Base-by-base conservation (phyloP, 768 basidiomycete species). In the Boletus pseudo-olivaceus region DNA sequence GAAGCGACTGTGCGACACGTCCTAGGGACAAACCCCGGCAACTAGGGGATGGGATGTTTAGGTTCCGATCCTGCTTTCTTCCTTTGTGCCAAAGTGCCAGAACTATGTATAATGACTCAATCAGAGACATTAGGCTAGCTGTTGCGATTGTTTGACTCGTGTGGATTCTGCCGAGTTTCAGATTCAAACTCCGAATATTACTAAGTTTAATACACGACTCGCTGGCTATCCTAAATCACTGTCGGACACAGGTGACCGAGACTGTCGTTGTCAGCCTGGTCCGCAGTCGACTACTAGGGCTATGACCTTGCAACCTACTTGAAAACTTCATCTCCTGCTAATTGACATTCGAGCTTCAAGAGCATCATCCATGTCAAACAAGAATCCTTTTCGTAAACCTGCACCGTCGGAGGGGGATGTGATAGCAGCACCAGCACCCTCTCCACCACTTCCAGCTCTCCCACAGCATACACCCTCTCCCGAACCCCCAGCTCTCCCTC, bases 301-400 rank as follows among this genome's bases (percentile, higher is more conserved):
- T n/a, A n/a, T 2, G 34, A 34, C 12, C 35, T 11, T 19, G 6
- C 12, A 8, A 19, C 44, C 4, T 5, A 32, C 30, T 19, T 14
- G 14, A 45, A n/a, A 19, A 45, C 44, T 7, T 30, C 42, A 8
- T 11, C 26, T n/a, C 12, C 19, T 11, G 1, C 32, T 9, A 26
- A 14, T 26, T 26, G 15, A 27, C 7, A n/a, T n/a, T n/a, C n/a
- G n/a, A n/a, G n/a, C 17, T 32, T 14, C 23, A 19, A 23, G 9
- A 15, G 34, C 7, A 34, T 47, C 19, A 10, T 17, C 6, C 12
- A 65, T 67, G 57, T 44, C 53, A 10, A 49, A n/a, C 32, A 65
- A 19, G 29, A 66, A 66, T 53, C 60, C 66, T 0, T 65, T 66
- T 54, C 58, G 63, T 34, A 33, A 26, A 40, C 35, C 19, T 12